phyloP scores from a whole-genome alignment of 176 grass and related monocot genomes.

The Raddia guianensis region DNA sequence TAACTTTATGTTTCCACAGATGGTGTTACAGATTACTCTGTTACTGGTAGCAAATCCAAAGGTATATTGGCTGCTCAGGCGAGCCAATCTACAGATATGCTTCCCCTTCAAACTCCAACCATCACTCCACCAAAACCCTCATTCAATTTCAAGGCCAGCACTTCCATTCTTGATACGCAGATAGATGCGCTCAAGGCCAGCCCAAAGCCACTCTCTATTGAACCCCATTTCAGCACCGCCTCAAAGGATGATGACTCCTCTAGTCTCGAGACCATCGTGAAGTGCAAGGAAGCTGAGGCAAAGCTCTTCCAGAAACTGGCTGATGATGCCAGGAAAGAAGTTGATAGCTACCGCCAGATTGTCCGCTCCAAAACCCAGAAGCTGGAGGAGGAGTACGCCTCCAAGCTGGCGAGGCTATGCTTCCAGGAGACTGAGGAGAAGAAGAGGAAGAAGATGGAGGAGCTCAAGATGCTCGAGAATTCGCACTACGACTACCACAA shows the following conservation, averaged over 20 bases:
- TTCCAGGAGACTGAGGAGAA: conserved; percentile 85
- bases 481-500: conserved; percentile 89
- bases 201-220: conserved; percentile 63
- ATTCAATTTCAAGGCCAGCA: conserved; percentile 71
- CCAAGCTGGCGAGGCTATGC: conserved; percentile 60
- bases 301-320: conserved; percentile 94
- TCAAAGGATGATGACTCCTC: conserved; percentile 79
- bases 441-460: conserved; percentile 90
- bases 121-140: conserved; percentile 57
- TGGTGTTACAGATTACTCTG: conserved; percentile 97
- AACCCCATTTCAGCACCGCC: conserved; percentile 59
- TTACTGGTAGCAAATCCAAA: conserved; percentile 91
- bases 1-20: conserved; percentile 56
- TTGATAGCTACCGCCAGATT: conserved; percentile 78
- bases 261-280: conserved; percentile 95
- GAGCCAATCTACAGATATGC: conserved; percentile 56
- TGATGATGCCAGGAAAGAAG: conserved; percentile 79
- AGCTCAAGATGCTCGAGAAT: conserved; percentile 87
- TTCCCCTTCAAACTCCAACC: conserved; percentile 53
- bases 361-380: conserved; percentile 66
- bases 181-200: conserved; percentile 62
- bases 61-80: conserved; percentile 71
- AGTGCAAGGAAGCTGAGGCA: conserved; percentile 98
- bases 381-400: conserved; percentile 81
- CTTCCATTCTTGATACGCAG: conserved; percentile 59